Base-by-base conservation (phyloP, 2,329 filamentous ascomycete genomes). In the Diaporthe batatas region DNA sequence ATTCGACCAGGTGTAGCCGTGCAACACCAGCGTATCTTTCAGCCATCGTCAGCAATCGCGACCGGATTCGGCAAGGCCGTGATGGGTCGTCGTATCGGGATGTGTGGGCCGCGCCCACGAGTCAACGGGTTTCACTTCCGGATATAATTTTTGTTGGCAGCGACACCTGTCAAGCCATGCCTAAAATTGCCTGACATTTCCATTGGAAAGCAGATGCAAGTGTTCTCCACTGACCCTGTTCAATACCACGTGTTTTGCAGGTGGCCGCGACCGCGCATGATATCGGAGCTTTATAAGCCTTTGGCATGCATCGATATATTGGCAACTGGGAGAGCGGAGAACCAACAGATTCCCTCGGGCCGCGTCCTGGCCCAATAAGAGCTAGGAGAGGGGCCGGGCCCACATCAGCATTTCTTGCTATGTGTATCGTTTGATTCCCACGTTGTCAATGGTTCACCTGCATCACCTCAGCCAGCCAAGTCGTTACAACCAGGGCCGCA, bases 341-440 rank as follows among this genome's bases (percentile, higher is more conserved):
- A 53, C 62, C 62, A 67, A 67, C 44, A 49, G 47, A 21, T 53
- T 53, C 44, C 44, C 36, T 34, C 29, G 62, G 44, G 44, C 62
- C 62, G 21, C 10, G 62, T 67, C 32, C 62, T 51, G n/a, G 32
- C 62, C 62, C 62, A 67, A 67, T 67, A 39, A 39, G 62, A 67
- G 47, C 62, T 36, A 18, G 16, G 62, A 53, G 51, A 67, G 62
- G 62, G 62, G 62, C 47, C 62, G 62, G 62, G 62, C 32, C 62
- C 62, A 67, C 62, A 39, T 39, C 29, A 67, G n/a, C 47, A 67
- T 53, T 67, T 67, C 62, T 53, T 67, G 62, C 44, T 67, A 53
- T 67, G 32, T 53, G 32, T 67, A 39, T 67, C 62, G 62, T 67
- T 53, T 67, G 47, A 21, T 18, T 65, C 62, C 62, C 62, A 67